Evolutionary conservation across 192 early-diverging fungal species (phyloP), one percentile per base, ranked within the genome.

Genomic region (Nowakowskiella sp.): DNA sequence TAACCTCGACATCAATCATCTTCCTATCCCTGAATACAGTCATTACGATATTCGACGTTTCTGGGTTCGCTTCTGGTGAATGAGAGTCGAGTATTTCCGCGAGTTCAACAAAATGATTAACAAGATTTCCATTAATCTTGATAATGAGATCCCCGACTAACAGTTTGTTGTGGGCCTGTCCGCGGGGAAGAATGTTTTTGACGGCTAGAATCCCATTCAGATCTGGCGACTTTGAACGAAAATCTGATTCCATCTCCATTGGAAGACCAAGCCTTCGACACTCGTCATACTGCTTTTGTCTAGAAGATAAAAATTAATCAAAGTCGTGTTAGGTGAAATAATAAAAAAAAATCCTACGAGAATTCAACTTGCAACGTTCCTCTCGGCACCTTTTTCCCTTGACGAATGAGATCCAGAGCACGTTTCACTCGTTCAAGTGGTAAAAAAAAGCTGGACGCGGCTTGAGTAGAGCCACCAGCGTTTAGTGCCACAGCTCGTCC

Each of bases 381-480:
- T 19, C 65, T 47, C 3, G 67, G 54, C n/a, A 73, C 57, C 10
- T 48, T 45, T 6, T 53, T 33, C 6, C 61, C 60, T 13, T 24
- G 33, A 31, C 61, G 51, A 6, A 73, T 31, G 31, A 54, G 57
- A 28, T 60, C 31, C 25, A 73, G 57, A 5, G 63, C 71, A 0
- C 71, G 52, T 16, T 70, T 67, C 7, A 73, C 64, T 19, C 71
- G 42, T 30, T 88, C 85, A 30, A 91, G 56, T 6, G 88, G 88
- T 27, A 91, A 83, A 58, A 89, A 91, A 73, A 86, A 91, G 65
- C 89, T 85, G 0, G 88, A 89, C 16, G 87, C 87, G 28, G 85
- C 85, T 25, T 49, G 34, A 7, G 69, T 76, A 42, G 78, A 76
- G 8, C 86, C 86, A 48, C 84, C 86, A 2, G 86, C 88, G 53